Conservation (phyloP, 1,284 basidiomycete genomes). For the Peniophora sp. region DNA sequence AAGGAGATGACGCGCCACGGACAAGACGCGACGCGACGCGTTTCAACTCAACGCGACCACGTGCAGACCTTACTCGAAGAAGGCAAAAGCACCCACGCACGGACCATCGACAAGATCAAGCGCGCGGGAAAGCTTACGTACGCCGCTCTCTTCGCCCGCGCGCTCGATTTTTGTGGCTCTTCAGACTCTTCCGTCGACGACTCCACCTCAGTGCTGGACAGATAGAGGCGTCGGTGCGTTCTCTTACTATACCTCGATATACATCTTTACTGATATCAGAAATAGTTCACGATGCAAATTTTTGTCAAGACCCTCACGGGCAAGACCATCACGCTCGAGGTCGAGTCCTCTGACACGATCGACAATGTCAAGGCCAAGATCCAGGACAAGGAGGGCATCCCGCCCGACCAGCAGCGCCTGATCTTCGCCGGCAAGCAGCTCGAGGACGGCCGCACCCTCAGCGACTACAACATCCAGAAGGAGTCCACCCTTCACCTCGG, state of each 20-base stretch:
- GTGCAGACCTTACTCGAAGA: not conserved
- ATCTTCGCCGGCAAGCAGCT: slow-evolving; percentile 99
- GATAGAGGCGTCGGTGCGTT: slow-evolving; percentile 56
- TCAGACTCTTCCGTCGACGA: slow-evolving; percentile 70
- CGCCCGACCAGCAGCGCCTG: slow-evolving; percentile 94
- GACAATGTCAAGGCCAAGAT: slow-evolving; percentile 98
- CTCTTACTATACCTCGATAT: not conserved
- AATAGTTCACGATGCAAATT: slow-evolving; percentile 68
- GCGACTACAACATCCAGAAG: slow-evolving; percentile 94
- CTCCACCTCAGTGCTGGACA: slow-evolving; percentile 82
- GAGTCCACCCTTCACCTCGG: slow-evolving; percentile 88
- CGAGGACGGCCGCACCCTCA: slow-evolving; percentile 87
- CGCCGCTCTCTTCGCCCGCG: slow-evolving; percentile 11
- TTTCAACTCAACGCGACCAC: not conserved
- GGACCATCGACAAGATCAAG: slow-evolving; percentile 30
- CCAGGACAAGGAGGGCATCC: slow-evolving; percentile 93
- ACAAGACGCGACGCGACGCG: slow-evolving; percentile 5
- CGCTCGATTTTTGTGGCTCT: slow-evolving; percentile 6
- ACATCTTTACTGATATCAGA: not conserved
- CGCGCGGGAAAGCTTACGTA: slow-evolving; percentile 6
- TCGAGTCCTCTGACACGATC: slow-evolving; percentile 94
- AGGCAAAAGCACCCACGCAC: slow-evolving; percentile 24
- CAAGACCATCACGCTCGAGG: slow-evolving; percentile 98
- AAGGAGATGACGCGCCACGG: slow-evolving; percentile 3
- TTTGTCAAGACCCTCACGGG: slow-evolving; percentile 98